Base-by-base conservation (phyloP, 306 rosid genomes). In the Geum urbanum region DNA sequence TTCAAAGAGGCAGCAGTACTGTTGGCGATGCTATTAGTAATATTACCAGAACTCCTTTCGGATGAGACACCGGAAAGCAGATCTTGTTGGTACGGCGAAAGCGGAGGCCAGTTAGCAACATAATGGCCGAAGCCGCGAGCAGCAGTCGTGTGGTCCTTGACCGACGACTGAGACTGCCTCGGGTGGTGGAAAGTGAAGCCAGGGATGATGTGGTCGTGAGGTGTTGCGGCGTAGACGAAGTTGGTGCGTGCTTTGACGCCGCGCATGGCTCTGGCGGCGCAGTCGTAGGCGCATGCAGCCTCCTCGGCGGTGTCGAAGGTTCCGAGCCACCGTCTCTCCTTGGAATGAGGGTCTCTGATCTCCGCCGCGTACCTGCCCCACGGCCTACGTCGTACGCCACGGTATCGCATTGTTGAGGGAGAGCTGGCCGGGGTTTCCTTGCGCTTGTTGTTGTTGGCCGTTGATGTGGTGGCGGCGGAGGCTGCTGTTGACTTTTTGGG, bases 291-390 rank as follows among this genome's bases (percentile, higher is more conserved):
- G 16, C 91, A 89, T 6, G 99, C 99, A 0, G 99, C 99, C 74
- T 94, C 96, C 81, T 94, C 99, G 0, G 97, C 99, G 2, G 99
- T 94, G 80, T 94, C 99, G 16, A 94, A 94, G 8, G 99, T 94
- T 0, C 99, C 99, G 0, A 94, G 89, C 99, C 99, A 94, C 3
- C 99, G 86, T 5, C 99, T 79, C 9, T 94, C 99, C 73, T 94
- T 94, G 0, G 97, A 81, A 54, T 81, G 84, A 0, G 99, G 99
- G 87, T 94, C 99, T 8, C 99, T 78, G 43, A 94, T 94, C 84
- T 94, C 99, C 0, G 99, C 99, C 0, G 99, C 99, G 55, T 94
- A 94, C 45, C 99, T 92, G 0, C 99, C 99, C 99, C 99, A 94
- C 0, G 99, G 99, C 75, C 99, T 71, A 0, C 99, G 90, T n/a